phyloP scores from a whole-genome alignment of 2,329 filamentous ascomycete genomes.

The Biscogniauxia marginata region DNA sequence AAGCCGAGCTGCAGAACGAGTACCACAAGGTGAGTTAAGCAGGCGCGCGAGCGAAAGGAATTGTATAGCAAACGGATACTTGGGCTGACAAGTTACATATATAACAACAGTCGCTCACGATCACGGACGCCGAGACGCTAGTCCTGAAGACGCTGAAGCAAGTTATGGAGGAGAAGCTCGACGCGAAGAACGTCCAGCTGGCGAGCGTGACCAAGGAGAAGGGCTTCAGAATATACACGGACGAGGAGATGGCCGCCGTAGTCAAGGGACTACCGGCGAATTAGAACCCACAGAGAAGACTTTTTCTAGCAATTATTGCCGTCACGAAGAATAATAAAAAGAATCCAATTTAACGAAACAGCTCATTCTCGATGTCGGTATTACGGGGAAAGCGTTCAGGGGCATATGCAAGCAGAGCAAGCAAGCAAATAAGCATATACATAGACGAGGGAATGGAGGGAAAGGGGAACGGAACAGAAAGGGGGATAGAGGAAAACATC shows the following conservation, averaged over 20 bases:
- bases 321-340: background rate
- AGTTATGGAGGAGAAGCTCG: slow-evolving; percentile 99
- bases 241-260: slow-evolving; percentile 93
- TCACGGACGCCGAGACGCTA: slow-evolving; percentile 88
- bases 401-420: no score
- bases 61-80: background rate
- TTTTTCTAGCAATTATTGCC: background rate
- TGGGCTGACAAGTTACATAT: no score
- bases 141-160: slow-evolving; percentile 98
- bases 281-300: slow-evolving; percentile 35
- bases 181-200: slow-evolving; percentile 97
- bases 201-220: slow-evolving; percentile 97
- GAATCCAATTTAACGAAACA: no score
- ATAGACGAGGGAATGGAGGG: no score
- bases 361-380: no score
- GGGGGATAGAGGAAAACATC: no score
- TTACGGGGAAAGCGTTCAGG: no score
- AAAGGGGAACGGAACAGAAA: no score
- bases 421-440: no score
- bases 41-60: background rate
- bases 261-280: slow-evolving; percentile 78
- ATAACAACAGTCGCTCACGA: slow-evolving; percentile 74
- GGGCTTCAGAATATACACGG: slow-evolving; percentile 97
- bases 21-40: slow-evolving; percentile 73
- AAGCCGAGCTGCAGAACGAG: slow-evolving; percentile 97